A percentile compares a stretch with the other conserved stretches of the same genome.
Evolutionary conservation across 495 filamentous ascomycete species (phyloP).

Genomic region (Pyronema omphalodes): DNA sequence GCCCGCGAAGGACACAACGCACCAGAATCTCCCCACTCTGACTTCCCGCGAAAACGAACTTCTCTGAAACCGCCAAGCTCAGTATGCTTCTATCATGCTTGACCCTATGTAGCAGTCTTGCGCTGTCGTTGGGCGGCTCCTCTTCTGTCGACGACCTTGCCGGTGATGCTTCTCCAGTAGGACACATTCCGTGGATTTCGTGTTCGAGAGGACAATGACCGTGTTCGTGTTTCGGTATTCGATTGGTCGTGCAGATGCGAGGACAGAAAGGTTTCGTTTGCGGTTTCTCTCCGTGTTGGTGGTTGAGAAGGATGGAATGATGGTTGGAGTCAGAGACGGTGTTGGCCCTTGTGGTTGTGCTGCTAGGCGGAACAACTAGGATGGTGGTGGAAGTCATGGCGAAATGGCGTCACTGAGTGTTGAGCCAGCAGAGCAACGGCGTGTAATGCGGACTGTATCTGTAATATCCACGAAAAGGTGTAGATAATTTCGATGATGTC

Average conservation of each 20-base stretch:
- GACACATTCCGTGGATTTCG: background rate
- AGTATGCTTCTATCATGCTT: conserved; percentile 56
- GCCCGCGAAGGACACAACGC: conserved; percentile 12
- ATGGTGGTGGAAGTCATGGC: background rate
- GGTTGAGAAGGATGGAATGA: background rate
- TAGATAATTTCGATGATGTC: too few species aligned
- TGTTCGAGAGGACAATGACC: background rate
- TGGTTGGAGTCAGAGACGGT: background rate
- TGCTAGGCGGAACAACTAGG: background rate
- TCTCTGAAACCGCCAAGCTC: conserved; percentile 42
- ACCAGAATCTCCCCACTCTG: conserved; percentile 81
- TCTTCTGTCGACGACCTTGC: background rate
- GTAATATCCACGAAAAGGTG: too few species aligned
- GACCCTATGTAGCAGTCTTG: conserved; percentile 48
- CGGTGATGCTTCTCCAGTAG: background rate
- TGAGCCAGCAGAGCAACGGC: too few species aligned
- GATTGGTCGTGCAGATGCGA: conserved; percentile 5
- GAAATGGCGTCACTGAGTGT: background rate
- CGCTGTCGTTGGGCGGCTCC: conserved; percentile 12
- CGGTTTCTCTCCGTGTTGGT: background rate
- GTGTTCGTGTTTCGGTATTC: background rate
- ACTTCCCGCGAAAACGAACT: conserved; percentile 66
- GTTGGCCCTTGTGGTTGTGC: too few species aligned
- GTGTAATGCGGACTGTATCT: too few species aligned
- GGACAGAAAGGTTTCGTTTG: conserved; percentile 1